Evolutionary conservation across 805 yeast genomes (phyloP).

Genomic region (Candida manassasensis): DNA sequence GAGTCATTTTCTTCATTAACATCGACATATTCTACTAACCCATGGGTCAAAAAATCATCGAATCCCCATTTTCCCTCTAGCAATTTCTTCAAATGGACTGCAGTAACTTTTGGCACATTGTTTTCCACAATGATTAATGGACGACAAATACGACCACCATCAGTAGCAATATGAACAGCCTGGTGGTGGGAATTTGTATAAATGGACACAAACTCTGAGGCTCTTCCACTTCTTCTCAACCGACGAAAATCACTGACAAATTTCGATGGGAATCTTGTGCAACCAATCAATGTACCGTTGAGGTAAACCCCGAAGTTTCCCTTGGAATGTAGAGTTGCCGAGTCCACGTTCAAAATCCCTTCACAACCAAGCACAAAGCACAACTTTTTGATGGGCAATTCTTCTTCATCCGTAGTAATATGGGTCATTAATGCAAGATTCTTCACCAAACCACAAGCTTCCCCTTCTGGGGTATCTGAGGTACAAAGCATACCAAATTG

Average conservation of each 20-base stretch:
- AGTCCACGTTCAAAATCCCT: slow-evolving; percentile 73
- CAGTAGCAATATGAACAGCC: slow-evolving; percentile 97
- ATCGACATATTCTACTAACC: slow-evolving; percentile 91
- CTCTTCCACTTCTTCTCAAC: slow-evolving; percentile 76
- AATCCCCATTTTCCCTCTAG: slow-evolving; percentile 72
- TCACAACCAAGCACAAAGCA: slow-evolving; percentile 88
- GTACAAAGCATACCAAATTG: slow-evolving; percentile 99
- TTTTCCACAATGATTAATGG: slow-evolving; percentile 82
- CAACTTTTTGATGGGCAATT: slow-evolving; percentile 72
- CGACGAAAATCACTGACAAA: slow-evolving; percentile 76
- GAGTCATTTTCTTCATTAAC: slow-evolving; percentile 97
- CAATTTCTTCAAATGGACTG: slow-evolving; percentile 61
- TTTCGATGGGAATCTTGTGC: slow-evolving; percentile 79
- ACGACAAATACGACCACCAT: slow-evolving; percentile 97
- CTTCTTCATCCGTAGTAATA: slow-evolving; percentile 97
- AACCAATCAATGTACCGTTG: slow-evolving; percentile 92
- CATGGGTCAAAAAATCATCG: slow-evolving; percentile 82
- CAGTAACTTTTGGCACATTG: slow-evolving; percentile 65
- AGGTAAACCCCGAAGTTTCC: slow-evolving; percentile 83
- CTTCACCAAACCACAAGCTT: slow-evolving; percentile 98
- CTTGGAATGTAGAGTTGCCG: slow-evolving; percentile 69
- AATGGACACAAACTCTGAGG: slow-evolving; percentile 88
- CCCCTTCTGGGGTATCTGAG: slow-evolving; percentile 99
- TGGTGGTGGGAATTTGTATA: slow-evolving; percentile 84
- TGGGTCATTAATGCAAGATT: slow-evolving; percentile 97